Percentiles rank a stretch among this genome's conserved stretches.
Evolutionary conservation across 2,329 filamentous ascomycete genomes (phyloP).

Genomic region (Colletotrichum siamense): DNA sequence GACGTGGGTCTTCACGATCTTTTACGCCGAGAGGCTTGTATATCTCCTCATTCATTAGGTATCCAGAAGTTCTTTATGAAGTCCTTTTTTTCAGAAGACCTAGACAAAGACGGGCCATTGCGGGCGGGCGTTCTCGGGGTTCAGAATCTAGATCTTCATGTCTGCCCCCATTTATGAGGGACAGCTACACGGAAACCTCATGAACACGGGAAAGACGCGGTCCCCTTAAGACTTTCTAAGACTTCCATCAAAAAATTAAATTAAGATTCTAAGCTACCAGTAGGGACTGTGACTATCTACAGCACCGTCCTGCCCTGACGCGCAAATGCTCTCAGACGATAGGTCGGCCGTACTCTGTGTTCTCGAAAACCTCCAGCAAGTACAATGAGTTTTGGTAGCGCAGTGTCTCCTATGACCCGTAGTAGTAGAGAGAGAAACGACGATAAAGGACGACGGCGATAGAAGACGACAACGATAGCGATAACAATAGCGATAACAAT

Average conservation of each 20-base stretch:
- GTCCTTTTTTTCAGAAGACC: too few species aligned
- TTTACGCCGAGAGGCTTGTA: not conserved
- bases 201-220: accelerated
- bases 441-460: too few species aligned
- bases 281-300: not conserved
- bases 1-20: not conserved
- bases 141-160: not conserved
- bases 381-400: not conserved
- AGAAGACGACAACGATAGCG: too few species aligned
- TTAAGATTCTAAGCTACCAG: not conserved
- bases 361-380: not conserved
- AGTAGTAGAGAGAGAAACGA: too few species aligned
- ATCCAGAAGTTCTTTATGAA: accelerated
- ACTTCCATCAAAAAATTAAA: not conserved
- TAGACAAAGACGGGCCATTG: not conserved
- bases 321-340: not conserved
- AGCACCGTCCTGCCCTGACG: not conserved
- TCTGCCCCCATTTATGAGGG: too few species aligned
- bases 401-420: too few species aligned
- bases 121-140: not conserved
- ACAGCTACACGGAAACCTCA: not conserved
- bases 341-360: not conserved
- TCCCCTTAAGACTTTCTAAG: not conserved
- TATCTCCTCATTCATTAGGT: not conserved
- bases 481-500: too few species aligned